Percentiles rank a stretch among this genome's conserved stretches.
Evolutionary conservation across 169 alveolate species (phyloP).

Genomic region (Eimeria zaria): DNA sequence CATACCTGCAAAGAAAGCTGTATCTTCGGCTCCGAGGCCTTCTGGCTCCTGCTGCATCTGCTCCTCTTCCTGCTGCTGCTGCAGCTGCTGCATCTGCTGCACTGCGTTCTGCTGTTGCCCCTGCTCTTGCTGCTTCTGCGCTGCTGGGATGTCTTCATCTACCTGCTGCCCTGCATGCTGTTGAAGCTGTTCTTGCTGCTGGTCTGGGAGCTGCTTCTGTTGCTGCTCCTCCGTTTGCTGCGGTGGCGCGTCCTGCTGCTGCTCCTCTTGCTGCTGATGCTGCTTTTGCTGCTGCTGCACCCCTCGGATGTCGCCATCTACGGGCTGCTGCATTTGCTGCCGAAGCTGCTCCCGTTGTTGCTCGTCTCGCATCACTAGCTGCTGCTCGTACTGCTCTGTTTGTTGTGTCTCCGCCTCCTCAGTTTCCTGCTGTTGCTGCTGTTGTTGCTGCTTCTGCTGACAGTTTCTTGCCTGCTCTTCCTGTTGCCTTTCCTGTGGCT

Average conservation of each 20-base stretch:
- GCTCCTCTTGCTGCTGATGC: no score
- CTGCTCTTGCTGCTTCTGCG: background rate
- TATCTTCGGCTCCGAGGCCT: background rate
- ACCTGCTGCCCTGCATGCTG: background rate
- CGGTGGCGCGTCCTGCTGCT: background rate
- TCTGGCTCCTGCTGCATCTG: constrained; percentile 19
- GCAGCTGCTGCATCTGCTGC: background rate
- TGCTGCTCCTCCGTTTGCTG: background rate
- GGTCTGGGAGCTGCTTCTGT: constrained; percentile 4
- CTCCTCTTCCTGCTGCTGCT: constrained; percentile 5
- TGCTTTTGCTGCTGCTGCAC: background rate
- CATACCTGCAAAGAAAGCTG: background rate
- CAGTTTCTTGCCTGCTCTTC: background rate
- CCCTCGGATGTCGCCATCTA: background rate
- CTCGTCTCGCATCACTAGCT: background rate
- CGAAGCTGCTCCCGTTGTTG: background rate
- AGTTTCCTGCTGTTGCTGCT: constrained; percentile 6
- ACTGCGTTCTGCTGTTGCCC: background rate
- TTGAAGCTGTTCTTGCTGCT: background rate
- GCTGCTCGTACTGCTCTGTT: background rate
- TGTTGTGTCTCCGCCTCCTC: background rate
- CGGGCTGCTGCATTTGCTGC: background rate
- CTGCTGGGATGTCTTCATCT: background rate
- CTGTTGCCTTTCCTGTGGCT: background rate
- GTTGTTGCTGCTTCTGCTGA: constrained; percentile 17